Evolutionary conservation across 139 green algal genomes (phyloP).

Genomic region (Chlamydomonas sp.): DNA sequence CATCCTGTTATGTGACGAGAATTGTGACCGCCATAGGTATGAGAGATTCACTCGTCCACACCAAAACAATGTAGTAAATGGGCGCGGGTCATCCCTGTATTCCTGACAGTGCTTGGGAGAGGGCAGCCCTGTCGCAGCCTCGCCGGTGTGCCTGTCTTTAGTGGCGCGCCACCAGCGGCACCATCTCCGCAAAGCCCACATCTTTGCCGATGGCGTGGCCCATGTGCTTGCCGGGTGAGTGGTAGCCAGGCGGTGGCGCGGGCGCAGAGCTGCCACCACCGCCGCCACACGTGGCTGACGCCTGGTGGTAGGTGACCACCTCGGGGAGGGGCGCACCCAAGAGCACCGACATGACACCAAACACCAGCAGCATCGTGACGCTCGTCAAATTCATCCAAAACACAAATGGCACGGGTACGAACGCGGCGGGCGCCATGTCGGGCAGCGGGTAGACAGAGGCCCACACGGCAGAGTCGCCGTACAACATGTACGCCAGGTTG

Average conservation of each 20-base stretch:
- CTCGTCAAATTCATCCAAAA: constrained; percentile 20
- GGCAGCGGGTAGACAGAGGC: constrained; percentile 16
- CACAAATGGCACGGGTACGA: constrained; percentile 23
- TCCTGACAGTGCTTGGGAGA: no score
- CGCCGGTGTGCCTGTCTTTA: not conserved
- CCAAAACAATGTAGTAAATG: not conserved
- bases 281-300: not conserved
- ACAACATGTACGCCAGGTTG: constrained; percentile 12
- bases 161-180: constrained; percentile 3
- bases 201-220: not conserved
- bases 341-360: not conserved
- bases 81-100: not conserved
- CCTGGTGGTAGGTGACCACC: not conserved
- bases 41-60: not conserved
- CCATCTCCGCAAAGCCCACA: not conserved
- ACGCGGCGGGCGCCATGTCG: constrained; percentile 25
- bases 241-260: no score
- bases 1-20: not conserved
- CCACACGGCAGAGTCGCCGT: constrained; percentile 14
- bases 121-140: not conserved
- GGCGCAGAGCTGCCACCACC: not conserved
- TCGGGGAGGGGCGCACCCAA: not conserved
- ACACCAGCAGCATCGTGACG: constrained; percentile 13
- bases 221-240: no score
- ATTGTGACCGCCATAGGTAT: not conserved